Evolutionary conservation across 192 early-diverging fungal species (phyloP).

Genomic region (Umbelopsis isabellina): DNA sequence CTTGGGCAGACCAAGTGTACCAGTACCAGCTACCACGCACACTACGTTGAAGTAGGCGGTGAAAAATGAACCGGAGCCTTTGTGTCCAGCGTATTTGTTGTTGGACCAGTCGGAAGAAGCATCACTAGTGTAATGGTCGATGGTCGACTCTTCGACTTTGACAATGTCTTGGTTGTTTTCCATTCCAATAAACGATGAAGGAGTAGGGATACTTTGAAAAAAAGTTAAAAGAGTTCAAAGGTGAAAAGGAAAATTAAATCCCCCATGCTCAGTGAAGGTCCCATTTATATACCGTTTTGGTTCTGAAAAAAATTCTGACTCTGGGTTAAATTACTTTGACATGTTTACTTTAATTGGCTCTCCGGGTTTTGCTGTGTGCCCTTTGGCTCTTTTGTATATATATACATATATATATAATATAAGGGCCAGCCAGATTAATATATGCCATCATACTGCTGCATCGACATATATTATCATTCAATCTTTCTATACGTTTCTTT

Average conservation of each 20-base stretch:
- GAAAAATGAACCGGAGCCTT: constrained; percentile 24
- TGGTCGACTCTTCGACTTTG: constrained; percentile 27
- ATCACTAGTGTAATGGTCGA: constrained; percentile 27
- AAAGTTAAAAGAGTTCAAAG: not conserved
- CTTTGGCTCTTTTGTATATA: too few species aligned
- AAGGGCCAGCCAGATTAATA: too few species aligned
- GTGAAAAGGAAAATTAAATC: not conserved
- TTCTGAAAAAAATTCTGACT: too few species aligned
- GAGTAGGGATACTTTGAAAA: not conserved
- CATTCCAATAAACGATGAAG: not conserved
- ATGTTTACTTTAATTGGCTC: too few species aligned
- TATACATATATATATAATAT: too few species aligned
- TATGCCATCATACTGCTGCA: too few species aligned
- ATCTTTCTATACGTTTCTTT: too few species aligned
- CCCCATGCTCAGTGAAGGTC: too few species aligned
- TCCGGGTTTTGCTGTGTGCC: too few species aligned
- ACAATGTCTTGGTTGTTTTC: constrained; percentile 4
- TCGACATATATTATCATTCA: too few species aligned
- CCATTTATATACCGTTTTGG: too few species aligned
- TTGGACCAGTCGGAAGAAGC: constrained; percentile 3
- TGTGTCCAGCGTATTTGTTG: constrained; percentile 26
- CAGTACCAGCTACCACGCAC: constrained; percentile 72
- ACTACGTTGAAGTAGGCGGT: constrained; percentile 37
- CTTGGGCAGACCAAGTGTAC: constrained; percentile 84
- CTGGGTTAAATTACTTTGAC: too few species aligned